Evolutionary conservation across 2,329 filamentous ascomycete genomes (phyloP).

Genomic region (Dothideomycetes sp.): DNA sequence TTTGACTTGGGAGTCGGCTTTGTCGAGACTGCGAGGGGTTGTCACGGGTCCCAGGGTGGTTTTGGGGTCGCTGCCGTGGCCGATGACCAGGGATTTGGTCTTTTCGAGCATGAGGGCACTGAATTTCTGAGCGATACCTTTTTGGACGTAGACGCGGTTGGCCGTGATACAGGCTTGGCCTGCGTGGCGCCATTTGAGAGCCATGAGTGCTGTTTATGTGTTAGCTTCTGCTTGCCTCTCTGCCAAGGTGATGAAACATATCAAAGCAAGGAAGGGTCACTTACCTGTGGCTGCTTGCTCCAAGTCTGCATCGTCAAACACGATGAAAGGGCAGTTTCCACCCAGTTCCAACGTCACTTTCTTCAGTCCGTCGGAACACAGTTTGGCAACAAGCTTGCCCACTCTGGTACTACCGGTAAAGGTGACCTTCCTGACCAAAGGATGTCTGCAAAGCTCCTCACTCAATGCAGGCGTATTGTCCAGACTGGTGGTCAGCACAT

Average conservation of each 20-base stretch:
- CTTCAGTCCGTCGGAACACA: slow-evolving; percentile 53
- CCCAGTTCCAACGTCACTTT: slow-evolving; percentile 57
- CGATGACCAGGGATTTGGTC: slow-evolving; percentile 48
- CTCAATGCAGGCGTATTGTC: slow-evolving; percentile 46
- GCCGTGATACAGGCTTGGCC: slow-evolving; percentile 58
- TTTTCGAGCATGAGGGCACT: slow-evolving; percentile 45
- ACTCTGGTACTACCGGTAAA: slow-evolving; percentile 54
- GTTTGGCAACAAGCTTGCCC: slow-evolving; percentile 52
- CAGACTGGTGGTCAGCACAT: slow-evolving; percentile 51
- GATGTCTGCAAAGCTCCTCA: slow-evolving; percentile 48
- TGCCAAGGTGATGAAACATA: not conserved
- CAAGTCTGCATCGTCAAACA: slow-evolving; percentile 56
- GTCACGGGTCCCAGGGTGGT: slow-evolving; percentile 55
- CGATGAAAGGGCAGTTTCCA: slow-evolving; percentile 55
- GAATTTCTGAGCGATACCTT: slow-evolving; percentile 53
- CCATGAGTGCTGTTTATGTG: slow-evolving; percentile 31
- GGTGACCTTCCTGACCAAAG: slow-evolving; percentile 51
- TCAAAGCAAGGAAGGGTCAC: slow-evolving; percentile 3
- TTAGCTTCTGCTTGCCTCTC: not conserved
- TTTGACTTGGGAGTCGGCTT: slow-evolving; percentile 50
- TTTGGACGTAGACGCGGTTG: slow-evolving; percentile 57
- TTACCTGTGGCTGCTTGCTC: slow-evolving; percentile 45
- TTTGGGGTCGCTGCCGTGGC: slow-evolving; percentile 49
- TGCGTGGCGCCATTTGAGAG: slow-evolving; percentile 49
- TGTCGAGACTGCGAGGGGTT: slow-evolving; percentile 46